Evolutionary conservation across 2,329 filamentous ascomycete species (phyloP).

Genomic region (Alternaria brassicae): DNA sequence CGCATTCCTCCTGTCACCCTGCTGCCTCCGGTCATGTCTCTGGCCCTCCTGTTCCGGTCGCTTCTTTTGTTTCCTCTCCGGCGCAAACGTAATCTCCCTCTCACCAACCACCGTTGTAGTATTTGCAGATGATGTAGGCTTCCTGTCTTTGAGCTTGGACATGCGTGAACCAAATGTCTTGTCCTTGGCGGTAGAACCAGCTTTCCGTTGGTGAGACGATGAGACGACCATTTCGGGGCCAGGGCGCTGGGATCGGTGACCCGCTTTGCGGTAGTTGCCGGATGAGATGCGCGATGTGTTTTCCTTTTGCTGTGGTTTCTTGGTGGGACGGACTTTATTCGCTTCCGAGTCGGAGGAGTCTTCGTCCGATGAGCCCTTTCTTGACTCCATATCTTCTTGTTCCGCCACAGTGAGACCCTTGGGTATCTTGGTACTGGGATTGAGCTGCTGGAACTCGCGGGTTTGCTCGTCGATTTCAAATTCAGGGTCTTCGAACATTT

Average conservation of each 20-base stretch:
- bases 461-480: conserved; percentile 91
- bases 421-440: conserved; percentile 76
- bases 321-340: conserved; percentile 19
- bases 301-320: conserved; percentile 38
- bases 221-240: conserved; percentile 63
- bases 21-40: conserved; percentile 49
- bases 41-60: conserved; percentile 35
- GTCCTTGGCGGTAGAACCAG: conserved; percentile 53
- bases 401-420: conserved; percentile 66
- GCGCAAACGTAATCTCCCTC: conserved; percentile 76
- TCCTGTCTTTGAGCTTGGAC: conserved; percentile 45
- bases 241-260: conserved; percentile 52
- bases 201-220: conserved; percentile 48
- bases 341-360: conserved; percentile 31
- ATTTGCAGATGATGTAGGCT: conserved; percentile 9
- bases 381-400: conserved; percentile 62
- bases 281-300: conserved; percentile 64
- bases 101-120: conserved; percentile 56
- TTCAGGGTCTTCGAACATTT: conserved; percentile 90
- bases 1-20: conserved; percentile 70
- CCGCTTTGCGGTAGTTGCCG: conserved; percentile 67
- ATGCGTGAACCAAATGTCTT: conserved; percentile 66
- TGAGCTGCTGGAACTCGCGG: conserved; percentile 84
- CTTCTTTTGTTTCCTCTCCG: conserved; percentile 59
- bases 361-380: conserved; percentile 47